Evolutionary conservation across 345 rosid genomes (phyloP), one percentile per base, ranked within the genome.

Genomic region (Pseudoturritis turrita): DNA sequence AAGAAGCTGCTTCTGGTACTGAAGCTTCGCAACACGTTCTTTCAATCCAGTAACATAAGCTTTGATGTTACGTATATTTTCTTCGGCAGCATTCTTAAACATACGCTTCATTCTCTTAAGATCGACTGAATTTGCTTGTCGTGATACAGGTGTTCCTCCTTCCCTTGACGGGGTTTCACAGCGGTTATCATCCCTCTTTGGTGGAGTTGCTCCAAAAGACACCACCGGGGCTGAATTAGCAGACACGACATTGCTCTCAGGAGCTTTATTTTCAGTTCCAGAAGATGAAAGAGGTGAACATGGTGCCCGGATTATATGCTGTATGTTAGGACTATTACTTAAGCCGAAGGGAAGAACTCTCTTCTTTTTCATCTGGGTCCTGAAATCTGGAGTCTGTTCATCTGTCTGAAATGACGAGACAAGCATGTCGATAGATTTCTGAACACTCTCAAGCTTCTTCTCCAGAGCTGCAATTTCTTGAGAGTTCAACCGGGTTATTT

Each of bases 41-140:
- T 94, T 89, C 70, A 94, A 60, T 74, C 89, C 92, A 28, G 96
- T 85, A 63, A 94, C 96, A 70, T 94, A 94, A 61, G 81, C 82
- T 84, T 83, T 88, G 56, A 94, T 94, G 81, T 85, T 94, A 15
- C 83, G 82, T 45, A 91, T 87, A 71, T 94, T 91, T 70, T 91
- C 98, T 83, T 94, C 98, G 11, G 97, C 95, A 37, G 98, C 98
- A 79, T 83, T 86, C 87, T 86, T 91, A 81, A 89, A 94, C 97
- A 94, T 87, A 67, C 89, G 86, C 72, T 91, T 86, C 90, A 94
- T 79, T 82, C 92, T 91, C 83, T 88, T 91, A 74, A 94, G 92
- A 82, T 89, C 88, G 26, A 94, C 87, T 18, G 98, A 91, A 60
- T 80, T 87, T 54, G 88, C 75, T 75, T 85, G 81, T 59, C 83